Evolutionary conservation across 257 asterid genomes (phyloP), one percentile per base, ranked within the genome.

Genomic region (Capsicum baccatum): DNA sequence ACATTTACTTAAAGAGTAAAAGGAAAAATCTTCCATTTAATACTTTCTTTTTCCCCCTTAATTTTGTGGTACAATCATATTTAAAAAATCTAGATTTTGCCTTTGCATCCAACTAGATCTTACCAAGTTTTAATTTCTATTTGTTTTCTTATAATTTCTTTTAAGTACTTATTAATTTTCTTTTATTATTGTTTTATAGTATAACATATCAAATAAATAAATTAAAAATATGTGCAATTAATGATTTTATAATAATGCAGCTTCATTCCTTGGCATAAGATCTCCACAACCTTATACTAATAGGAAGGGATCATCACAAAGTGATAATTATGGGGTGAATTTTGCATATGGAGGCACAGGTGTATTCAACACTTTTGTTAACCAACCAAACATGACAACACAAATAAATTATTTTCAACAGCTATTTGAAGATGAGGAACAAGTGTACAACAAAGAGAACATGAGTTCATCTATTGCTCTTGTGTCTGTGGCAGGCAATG

Each of bases 311-410:
- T 64, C 56, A 79, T 66, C 86, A 9, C n/a, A 17, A 47, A 57
- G 58, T 9, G 37, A 16, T 42, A 69, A 42, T 69, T 16, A 88
- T 57, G 98, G 98, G 17, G 83, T 94, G 3, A 94, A 94, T 81
- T 94, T 89, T 80, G 98, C 98, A 2, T 73, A 90, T 37, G 97
- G 95, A 80, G 98, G 98, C 79, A 91, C 95, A 1, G 97, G 98
- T 21, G 98, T 92, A 6, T 92, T 91, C 87, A 83, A 83, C 64
- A 92, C 97, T 1, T 16, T 84, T 83, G 91, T 88, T 81, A 85
- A 88, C 86, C 90, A 81, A 86, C 98, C 98, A 70, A 94, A 92
- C 87, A 91, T 94, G 95, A 91, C 94, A 17, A 84, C 91, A 47
- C 97, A 94, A 78, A 91, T 94, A 52, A 91, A 92, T 82, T 76